phyloP scores from a whole-genome alignment of 2,329 filamentous ascomycete genomes.

The Hymenoscyphus occultus region DNA sequence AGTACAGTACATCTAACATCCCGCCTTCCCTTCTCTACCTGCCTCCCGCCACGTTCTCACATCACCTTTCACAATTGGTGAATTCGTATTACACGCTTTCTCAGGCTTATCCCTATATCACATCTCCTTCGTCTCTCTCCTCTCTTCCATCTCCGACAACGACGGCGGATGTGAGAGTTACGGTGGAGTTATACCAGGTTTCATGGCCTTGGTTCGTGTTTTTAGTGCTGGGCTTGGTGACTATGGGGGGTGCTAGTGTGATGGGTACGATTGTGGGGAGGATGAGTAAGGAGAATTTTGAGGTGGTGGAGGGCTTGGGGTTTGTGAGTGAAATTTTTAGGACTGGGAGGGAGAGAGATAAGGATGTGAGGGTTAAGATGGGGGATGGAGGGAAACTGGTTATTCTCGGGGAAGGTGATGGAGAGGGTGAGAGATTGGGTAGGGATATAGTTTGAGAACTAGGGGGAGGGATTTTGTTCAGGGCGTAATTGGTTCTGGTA shows the following conservation, averaged over 20 bases:
- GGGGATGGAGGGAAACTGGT: too few relatives aligned
- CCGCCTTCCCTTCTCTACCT: neutral
- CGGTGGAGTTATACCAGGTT: slow-evolving; percentile 9
- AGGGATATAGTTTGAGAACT: too few relatives aligned
- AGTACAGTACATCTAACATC: neutral
- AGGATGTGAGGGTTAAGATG: too few relatives aligned
- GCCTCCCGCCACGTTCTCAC: slow-evolving; percentile 4
- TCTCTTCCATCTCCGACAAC: neutral
- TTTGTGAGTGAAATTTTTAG: too few relatives aligned
- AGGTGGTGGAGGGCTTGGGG: neutral
- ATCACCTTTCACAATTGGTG: slow-evolving; percentile 8
- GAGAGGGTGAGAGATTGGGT: too few relatives aligned
- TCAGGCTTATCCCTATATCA: slow-evolving; percentile 7
- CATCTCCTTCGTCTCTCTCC: neutral
- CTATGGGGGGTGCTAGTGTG: slow-evolving; percentile 10
- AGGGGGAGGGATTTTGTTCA: too few relatives aligned
- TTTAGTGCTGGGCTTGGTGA: slow-evolving; percentile 5
- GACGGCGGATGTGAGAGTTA: neutral
- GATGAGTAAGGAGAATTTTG: neutral
- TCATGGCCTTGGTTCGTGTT: slow-evolving; percentile 16
- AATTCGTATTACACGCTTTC: slow-evolving; percentile 17
- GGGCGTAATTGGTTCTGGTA: too few relatives aligned
- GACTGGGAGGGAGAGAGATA: too few relatives aligned
- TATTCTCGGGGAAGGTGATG: too few relatives aligned
- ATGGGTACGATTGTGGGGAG: neutral